Conservation (phyloP, 2,329 filamentous ascomycete species). For the Talaromyces funiculosus region DNA sequence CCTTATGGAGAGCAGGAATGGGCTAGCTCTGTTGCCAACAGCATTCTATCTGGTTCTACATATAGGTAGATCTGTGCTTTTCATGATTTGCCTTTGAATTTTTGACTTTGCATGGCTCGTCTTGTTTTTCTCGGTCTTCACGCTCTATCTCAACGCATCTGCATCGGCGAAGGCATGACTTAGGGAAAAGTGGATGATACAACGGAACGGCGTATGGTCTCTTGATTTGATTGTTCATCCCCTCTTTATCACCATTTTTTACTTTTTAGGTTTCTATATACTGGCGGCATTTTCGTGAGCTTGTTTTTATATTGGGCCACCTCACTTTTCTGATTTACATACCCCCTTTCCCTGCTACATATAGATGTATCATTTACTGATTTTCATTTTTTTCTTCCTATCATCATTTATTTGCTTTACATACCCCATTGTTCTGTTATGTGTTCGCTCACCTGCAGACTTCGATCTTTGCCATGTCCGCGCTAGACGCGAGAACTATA, state of each 20-base stretch:
- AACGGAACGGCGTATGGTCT: conserved; percentile 12
- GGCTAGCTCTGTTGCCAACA: conserved; percentile 75
- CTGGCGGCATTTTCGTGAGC: conserved; percentile 6
- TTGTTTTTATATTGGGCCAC: neutral
- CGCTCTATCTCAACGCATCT: conserved; percentile 14
- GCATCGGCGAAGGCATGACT: conserved; percentile 8
- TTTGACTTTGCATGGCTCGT: neutral
- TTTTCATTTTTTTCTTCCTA: conserved; percentile 27
- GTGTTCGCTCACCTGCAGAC: neutral
- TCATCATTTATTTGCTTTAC: conserved; percentile 21
- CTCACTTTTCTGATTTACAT: conserved; percentile 26
- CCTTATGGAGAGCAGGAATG: conserved; percentile 93
- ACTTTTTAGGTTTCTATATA: conserved; percentile 1
- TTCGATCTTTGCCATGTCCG: conserved; percentile 16
- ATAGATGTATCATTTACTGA: conserved; percentile 25
- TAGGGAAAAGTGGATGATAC: conserved; percentile 9
- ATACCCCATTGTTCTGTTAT: conserved; percentile 20
- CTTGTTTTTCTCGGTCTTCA: conserved; percentile 2
- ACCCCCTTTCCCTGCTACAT: conserved; percentile 30
- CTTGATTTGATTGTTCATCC: neutral
- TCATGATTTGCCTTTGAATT: neutral
- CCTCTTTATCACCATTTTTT: neutral
- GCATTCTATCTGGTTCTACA: conserved; percentile 62
- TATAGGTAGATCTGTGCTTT: conserved; percentile 26
- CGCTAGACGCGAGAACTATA: conserved; percentile 16